phyloP scores from a whole-genome alignment of 73 alveolate genomes.

The Stentor roeselii region DNA sequence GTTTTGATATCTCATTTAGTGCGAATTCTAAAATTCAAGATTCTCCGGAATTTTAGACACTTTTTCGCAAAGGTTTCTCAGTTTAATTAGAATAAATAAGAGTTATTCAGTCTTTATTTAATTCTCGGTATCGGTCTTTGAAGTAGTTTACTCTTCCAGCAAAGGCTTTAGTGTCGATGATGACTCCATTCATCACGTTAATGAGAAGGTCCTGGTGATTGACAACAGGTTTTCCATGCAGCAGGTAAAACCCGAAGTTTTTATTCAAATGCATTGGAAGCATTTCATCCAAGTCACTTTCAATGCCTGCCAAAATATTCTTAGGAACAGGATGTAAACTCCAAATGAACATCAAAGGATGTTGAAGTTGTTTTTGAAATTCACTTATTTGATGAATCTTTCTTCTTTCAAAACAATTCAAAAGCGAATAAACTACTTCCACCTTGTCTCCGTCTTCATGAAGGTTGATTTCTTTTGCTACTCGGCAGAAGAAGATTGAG shows the following conservation, averaged over 20 bases:
- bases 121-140: slow-evolving; percentile 12
- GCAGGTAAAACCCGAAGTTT: background rate
- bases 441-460: background rate
- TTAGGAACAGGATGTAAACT: slow-evolving; percentile 2
- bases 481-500: background rate
- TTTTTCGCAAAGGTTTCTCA: too few relatives aligned
- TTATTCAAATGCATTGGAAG: background rate
- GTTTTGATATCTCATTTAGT: too few relatives aligned
- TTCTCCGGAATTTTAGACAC: too few relatives aligned
- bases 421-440: background rate
- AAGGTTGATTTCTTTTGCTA: background rate
- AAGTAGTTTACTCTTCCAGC: background rate
- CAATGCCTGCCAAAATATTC: background rate
- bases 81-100: too few relatives aligned
- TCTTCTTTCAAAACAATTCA: background rate
- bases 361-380: background rate
- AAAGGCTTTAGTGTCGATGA: background rate
- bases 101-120: too few relatives aligned
- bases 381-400: slow-evolving; percentile 4
- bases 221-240: background rate
- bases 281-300: background rate
- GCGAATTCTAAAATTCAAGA: too few relatives aligned
- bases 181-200: background rate
- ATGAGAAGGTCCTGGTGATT: background rate
- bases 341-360: background rate